Base-by-base conservation (phyloP, 2,329 filamentous ascomycete species). In the Huntiella omanensis region DNA sequence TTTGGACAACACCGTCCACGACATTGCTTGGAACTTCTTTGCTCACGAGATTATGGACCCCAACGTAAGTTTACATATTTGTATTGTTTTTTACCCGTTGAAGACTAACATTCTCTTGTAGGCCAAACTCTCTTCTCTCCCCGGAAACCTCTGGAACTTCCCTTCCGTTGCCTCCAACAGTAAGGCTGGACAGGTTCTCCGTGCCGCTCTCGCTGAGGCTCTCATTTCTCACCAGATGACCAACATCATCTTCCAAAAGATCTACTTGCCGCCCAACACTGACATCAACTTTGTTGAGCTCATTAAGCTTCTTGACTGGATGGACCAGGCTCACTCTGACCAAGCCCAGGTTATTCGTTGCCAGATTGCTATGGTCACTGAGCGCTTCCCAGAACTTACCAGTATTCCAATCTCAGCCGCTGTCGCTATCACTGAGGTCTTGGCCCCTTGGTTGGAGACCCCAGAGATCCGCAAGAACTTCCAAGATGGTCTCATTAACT, bases 21-120 rank as follows among this genome's bases (percentile, higher is more conserved):
- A 49, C n/a, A 40, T 49, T 15, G 48, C 44, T 6, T 47, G 48
- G 44, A 49, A 49, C 48, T 49, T 49, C 32, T 49, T 49, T 16
- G 37, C 22, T 16, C 48, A 39, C 11, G 48, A 49, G 37, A 28
- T 49, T 16, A 32, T 45, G 7, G 40, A 40, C 33, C 34, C 48
- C 33, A 13, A 16, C 11, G 44, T 46, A 40, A 41, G 34, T 11
- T 37, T 8, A 16, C 40, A 13, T 33, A 17, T 28, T 32, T 32
- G 6, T 16, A 15, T 39, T 7, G 32, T 19, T 19, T 12, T 19
- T n/a, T n/a, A 17, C 36, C 16, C 35, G n/a, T 35, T 10, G 33
- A 36, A 19, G 12, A 35, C 46, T 47, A 47, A 48, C 46, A 15
- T 39, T 36, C 7, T n/a, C 4, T 11, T 22, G 8, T 13, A 48